Percentiles rank a stretch among this genome's conserved stretches.
Conservation (phyloP, 2,329 filamentous ascomycete genomes). For the Sporothrix pallida region DNA sequence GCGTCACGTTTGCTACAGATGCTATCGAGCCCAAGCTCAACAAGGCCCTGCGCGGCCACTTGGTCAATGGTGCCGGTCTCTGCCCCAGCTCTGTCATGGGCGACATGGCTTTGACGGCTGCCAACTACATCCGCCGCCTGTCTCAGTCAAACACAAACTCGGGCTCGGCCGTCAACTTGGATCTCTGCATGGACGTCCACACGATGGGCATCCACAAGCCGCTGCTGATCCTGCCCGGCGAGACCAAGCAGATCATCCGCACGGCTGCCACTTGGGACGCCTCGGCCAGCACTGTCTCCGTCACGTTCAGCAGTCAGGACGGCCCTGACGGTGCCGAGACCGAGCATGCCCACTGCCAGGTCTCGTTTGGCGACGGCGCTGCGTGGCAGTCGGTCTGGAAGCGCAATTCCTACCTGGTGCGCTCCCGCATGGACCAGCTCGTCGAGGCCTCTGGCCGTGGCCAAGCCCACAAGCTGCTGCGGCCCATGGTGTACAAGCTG, state of each 20-base stretch:
- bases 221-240: slow-evolving; percentile 56
- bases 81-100: slow-evolving; percentile 61
- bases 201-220: slow-evolving; percentile 54
- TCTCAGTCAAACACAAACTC: slow-evolving; percentile 64
- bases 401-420: slow-evolving; percentile 64
- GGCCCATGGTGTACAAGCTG: slow-evolving; percentile 76
- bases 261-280: slow-evolving; percentile 57
- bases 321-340: slow-evolving; percentile 68
- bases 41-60: slow-evolving; percentile 67
- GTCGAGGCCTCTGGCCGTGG: slow-evolving; percentile 67
- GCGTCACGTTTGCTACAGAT: slow-evolving; percentile 65
- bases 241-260: slow-evolving; percentile 63
- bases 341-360: slow-evolving; percentile 60
- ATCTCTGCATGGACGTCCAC: slow-evolving; percentile 64
- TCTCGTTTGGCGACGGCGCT: not conserved
- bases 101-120: slow-evolving; percentile 59
- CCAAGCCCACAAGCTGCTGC: slow-evolving; percentile 69
- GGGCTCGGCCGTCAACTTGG: not conserved
- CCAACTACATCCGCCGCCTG: slow-evolving; percentile 71
- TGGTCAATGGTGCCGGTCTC: slow-evolving; percentile 69
- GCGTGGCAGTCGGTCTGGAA: slow-evolving; percentile 21
- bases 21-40: slow-evolving; percentile 69
- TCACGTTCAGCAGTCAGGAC: slow-evolving; percentile 50
- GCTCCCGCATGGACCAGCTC: slow-evolving; percentile 63
- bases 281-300: slow-evolving; percentile 8